Percentiles rank a stretch among this genome's conserved stretches.
phyloP scores from a whole-genome alignment of 2,329 filamentous ascomycete genomes.

The Fusarium nanum region DNA sequence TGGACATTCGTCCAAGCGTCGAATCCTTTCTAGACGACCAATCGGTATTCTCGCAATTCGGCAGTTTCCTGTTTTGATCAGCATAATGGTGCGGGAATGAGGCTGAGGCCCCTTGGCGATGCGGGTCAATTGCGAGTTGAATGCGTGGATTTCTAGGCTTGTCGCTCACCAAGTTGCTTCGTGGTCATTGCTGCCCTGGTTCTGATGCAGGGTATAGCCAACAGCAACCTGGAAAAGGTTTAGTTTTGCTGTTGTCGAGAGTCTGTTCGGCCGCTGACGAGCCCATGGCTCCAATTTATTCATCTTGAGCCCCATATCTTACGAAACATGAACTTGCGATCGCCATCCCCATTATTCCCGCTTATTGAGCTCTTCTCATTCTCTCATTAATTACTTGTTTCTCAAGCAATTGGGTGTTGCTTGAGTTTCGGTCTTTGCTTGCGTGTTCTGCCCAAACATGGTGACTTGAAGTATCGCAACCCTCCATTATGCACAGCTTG shows the following conservation, averaged over 20 bases:
- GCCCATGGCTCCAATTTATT: neutral
- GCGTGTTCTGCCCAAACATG: neutral
- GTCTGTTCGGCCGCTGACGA: neutral
- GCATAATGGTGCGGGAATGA: neutral
- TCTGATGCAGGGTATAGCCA: neutral
- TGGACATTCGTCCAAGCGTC: neutral
- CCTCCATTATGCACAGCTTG: constrained; percentile 6
- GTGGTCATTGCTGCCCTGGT: neutral
- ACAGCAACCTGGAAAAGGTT: neutral
- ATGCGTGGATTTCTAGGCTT: neutral
- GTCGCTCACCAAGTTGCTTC: neutral
- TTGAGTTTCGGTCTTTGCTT: neutral
- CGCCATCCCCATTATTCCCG: neutral
- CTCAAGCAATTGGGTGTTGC: neutral
- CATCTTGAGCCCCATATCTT: neutral
- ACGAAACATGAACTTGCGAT: neutral
- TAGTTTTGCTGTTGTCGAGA: neutral
- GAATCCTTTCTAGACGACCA: neutral
- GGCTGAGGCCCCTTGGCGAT: neutral
- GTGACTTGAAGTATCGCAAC: neutral
- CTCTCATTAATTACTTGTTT: neutral
- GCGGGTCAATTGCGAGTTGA: neutral
- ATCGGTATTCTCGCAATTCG: neutral
- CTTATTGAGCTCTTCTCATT: neutral
- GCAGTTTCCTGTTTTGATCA: neutral